Evolutionary conservation across 345 rosid species (phyloP).

Genomic region (Rhodamnia argentea): DNA sequence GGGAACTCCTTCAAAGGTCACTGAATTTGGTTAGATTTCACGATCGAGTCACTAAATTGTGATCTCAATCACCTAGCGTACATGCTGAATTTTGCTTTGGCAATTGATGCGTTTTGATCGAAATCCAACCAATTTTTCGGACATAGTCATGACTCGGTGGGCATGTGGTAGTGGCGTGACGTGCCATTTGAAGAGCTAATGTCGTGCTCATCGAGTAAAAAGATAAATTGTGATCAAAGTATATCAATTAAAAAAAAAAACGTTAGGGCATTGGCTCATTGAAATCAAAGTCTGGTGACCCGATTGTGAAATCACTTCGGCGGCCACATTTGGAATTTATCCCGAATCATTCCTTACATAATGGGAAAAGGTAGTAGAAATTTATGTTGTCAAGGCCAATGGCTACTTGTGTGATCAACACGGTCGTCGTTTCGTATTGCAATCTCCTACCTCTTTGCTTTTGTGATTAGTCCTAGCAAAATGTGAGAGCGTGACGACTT

Average conservation of each 20-base stretch:
- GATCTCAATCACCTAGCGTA: too few relatives aligned
- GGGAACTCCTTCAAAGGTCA: not conserved
- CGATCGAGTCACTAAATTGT: too few relatives aligned
- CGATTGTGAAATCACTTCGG: not conserved
- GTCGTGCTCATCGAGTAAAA: fast-evolving
- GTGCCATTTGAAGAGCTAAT: not conserved
- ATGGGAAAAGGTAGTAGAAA: not conserved
- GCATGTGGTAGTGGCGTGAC: fast-evolving
- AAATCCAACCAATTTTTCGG: not conserved
- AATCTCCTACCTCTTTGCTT: not conserved
- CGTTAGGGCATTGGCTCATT: fast-evolving
- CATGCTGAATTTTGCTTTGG: not conserved
- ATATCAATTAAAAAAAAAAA: not conserved
- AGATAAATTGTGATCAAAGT: not conserved
- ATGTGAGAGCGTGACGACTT: not conserved
- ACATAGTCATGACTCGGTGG: not conserved
- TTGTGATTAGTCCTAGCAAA: not conserved
- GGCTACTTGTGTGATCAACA: not conserved
- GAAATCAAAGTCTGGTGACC: not conserved
- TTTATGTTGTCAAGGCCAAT: not conserved
- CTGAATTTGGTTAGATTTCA: not conserved
- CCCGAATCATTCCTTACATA: not conserved
- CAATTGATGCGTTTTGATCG: not conserved
- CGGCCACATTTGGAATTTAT: not conserved
- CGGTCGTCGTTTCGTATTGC: too few relatives aligned